phyloP scores from a whole-genome alignment of 2,329 filamentous ascomycete species.

The Aspergillus sp. region DNA sequence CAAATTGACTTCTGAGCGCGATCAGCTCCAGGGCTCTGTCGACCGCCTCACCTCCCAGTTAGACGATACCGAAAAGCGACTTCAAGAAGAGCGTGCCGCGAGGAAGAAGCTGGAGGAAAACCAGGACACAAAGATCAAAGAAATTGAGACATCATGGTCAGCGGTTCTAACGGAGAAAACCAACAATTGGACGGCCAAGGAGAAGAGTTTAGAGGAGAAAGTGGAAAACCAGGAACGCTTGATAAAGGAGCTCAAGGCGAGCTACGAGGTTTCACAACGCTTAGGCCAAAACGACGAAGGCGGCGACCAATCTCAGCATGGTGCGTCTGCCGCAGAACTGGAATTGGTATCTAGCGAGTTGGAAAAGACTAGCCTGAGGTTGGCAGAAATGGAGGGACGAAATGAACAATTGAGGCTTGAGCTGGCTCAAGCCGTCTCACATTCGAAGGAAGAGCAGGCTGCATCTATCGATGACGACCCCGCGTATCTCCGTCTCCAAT shows the following conservation, averaged over 20 bases:
- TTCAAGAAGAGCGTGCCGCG: conserved; percentile 74
- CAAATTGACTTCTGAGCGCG: conserved; percentile 83
- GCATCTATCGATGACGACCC: conserved; percentile 82
- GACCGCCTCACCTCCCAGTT: conserved; percentile 74
- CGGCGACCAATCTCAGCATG: conserved; percentile 62
- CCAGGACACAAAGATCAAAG: conserved; percentile 78
- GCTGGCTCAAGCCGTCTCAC: conserved; percentile 82
- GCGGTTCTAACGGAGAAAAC: conserved; percentile 90
- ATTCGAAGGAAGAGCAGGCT: conserved; percentile 60
- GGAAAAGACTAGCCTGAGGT: conserved; percentile 79
- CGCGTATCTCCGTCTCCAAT: conserved; percentile 79
- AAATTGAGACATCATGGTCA: conserved; percentile 85
- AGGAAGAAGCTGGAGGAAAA: conserved; percentile 74
- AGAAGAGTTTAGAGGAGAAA: conserved; percentile 88
- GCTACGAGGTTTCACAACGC: conserved; percentile 92
- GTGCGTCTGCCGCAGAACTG: conserved; percentile 82
- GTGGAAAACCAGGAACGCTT: conserved; percentile 90
- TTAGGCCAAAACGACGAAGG: conserved; percentile 70
- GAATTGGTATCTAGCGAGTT: conserved; percentile 91
- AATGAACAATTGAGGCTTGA: conserved; percentile 93
- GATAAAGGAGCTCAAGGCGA: conserved; percentile 92
- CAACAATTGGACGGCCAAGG: conserved; percentile 94
- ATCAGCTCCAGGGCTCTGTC: conserved; percentile 78
- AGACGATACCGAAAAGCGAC: conserved; percentile 75
- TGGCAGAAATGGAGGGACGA: conserved; percentile 88